Base-by-base conservation (phyloP, 1,284 basidiomycete genomes). In the Porodaedalea pini region DNA sequence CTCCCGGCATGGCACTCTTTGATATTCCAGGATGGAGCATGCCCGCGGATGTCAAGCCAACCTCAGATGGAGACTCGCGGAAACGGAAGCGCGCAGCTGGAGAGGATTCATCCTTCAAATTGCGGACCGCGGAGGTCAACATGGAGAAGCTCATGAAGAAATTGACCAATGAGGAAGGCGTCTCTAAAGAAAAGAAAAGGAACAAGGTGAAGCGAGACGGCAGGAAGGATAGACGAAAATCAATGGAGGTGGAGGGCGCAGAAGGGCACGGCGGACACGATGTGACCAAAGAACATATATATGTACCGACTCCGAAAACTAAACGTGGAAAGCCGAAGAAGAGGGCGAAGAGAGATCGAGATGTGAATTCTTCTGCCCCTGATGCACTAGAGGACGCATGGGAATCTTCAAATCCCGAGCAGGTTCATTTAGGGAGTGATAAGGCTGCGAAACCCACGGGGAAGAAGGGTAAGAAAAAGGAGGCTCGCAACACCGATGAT, bases 131-230 rank as follows among this genome's bases (percentile, higher is more conserved):
- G 10, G 78, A 83, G 62, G 73, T 81, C 66, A 93, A 92, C 68
- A 69, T 94, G 47, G 88, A 93, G 66, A 92, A 86, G 69, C 75
- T 95, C 47, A 80, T 94, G 72, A 77, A 78, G 58, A 82, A 78
- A 64, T 73, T 92, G 48, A 77, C 74, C 68, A 23, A 63, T 72
- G 47, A 67, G 68, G 61, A 62, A 64, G 25, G 60, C 63, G 25
- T 60, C 56, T 31, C 61, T 61, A 59, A 64, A 56, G 44, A 49
- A 57, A 51, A 47, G 34, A 67, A 73, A 43, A 76, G 76, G 55
- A 74, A 64, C 49, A 75, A 74, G 61, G 40, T 27, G n/a, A 50
- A 2, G 10, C 45, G 29, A 41, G 59, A 21, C n/a, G 3, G 21
- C 21, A 19, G 31, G 36, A 47, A 44, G 43, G 31, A 47, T n/a